phyloP scores from a whole-genome alignment of 768 basidiomycete species.

The Mycena venus region DNA sequence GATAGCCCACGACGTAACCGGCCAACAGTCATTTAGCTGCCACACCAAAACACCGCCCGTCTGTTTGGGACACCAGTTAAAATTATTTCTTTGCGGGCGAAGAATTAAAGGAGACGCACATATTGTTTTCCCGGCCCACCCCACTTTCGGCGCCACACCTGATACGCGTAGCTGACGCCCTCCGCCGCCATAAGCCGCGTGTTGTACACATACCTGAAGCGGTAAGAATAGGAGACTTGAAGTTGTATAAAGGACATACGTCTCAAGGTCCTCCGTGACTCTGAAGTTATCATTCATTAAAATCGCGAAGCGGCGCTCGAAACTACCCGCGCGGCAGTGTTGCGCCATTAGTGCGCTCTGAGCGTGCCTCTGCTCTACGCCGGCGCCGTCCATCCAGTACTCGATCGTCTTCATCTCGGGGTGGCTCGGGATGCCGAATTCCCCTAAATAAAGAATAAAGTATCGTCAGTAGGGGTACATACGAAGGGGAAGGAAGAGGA shows the following conservation, averaged over 20 bases:
- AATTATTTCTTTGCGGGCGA: not conserved
- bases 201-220: slow-evolving; percentile 79
- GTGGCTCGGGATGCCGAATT: slow-evolving; percentile 76
- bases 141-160: slow-evolving; percentile 89
- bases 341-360: slow-evolving; percentile 70
- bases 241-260: slow-evolving; percentile 48
- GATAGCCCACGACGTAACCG: slow-evolving; percentile 90
- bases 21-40: slow-evolving; percentile 94
- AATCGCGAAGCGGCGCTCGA: slow-evolving; percentile 69
- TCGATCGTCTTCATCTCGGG: slow-evolving; percentile 69
- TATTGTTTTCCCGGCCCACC: slow-evolving; percentile 82
- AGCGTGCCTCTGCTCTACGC: slow-evolving; percentile 60
- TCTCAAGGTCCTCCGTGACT: slow-evolving; percentile 62
- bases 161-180: slow-evolving; percentile 83
- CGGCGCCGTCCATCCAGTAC: slow-evolving; percentile 66
- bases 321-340: slow-evolving; percentile 70
- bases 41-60: slow-evolving; percentile 90
- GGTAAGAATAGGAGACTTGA: slow-evolving; percentile 12
- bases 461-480: too few relatives aligned
- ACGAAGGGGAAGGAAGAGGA: not conserved
- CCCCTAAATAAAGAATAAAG: too few relatives aligned
- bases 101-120: slow-evolving; percentile 41
- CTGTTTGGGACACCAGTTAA: slow-evolving; percentile 34
- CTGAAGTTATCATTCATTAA: slow-evolving; percentile 71
- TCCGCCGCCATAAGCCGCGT: slow-evolving; percentile 95